phyloP scores from a whole-genome alignment of 2,329 filamentous ascomycete species.

The Rhynchosporium secalis region DNA sequence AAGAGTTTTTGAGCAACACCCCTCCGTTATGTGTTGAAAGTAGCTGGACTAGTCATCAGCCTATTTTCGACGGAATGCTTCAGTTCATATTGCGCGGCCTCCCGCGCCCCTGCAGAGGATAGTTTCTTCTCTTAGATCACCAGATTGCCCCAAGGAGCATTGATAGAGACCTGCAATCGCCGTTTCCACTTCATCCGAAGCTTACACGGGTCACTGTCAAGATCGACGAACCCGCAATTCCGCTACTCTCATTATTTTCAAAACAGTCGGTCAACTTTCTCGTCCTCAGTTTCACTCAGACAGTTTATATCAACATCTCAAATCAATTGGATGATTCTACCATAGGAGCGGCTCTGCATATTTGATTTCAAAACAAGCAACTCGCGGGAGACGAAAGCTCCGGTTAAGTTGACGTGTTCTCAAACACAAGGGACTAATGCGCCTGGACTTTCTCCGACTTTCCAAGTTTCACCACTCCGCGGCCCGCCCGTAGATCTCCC shows the following conservation, averaged over 20 bases:
- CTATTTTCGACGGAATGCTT: conserved; percentile 19
- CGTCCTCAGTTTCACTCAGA: neutral
- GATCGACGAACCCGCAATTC: neutral
- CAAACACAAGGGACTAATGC: conserved; percentile 13
- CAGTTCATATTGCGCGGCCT: conserved; percentile 23
- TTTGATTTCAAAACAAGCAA: conserved; percentile 7
- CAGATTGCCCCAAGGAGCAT: conserved; percentile 10
- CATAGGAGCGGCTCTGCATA: neutral
- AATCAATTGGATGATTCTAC: neutral
- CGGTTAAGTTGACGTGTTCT: conserved; percentile 15
- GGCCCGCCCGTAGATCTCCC: conserved; percentile 17
- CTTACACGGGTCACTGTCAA: neutral
- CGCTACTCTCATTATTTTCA: neutral
- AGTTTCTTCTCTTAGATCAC: conserved; percentile 15
- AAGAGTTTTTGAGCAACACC: neutral
- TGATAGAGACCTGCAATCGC: conserved; percentile 16
- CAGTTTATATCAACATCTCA: neutral
- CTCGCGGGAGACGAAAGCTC: conserved; percentile 8
- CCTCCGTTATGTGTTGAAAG: conserved; percentile 8
- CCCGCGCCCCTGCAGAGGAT: conserved; percentile 17
- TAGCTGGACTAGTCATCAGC: conserved; percentile 15
- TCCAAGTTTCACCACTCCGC: conserved; percentile 23
- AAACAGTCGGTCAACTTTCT: neutral
- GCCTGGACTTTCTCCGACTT: conserved; percentile 10
- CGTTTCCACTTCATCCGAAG: conserved; percentile 19